A percentile compares a stretch with the other conserved stretches of the same genome.
phyloP scores from a whole-genome alignment of 139 green algal species.

The Coelastrella sp. region DNA sequence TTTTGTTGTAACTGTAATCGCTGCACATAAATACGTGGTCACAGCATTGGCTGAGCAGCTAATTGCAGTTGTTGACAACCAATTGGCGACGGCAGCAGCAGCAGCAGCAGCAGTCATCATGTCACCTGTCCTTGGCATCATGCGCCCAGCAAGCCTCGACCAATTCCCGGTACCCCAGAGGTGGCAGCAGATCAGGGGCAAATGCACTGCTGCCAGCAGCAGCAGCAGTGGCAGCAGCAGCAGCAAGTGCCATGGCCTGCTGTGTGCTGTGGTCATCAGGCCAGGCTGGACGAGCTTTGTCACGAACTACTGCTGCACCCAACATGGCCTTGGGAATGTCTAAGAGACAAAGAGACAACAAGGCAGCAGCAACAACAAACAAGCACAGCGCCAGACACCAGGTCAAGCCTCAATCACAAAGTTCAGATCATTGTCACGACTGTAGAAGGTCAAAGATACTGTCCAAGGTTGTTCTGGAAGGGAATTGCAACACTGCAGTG shows the following conservation, averaged over 20 bases:
- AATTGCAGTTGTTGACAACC: neutral
- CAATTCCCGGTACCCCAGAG: neutral
- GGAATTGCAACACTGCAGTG: no score
- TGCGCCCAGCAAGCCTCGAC: conserved; percentile 35
- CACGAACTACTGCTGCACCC: neutral
- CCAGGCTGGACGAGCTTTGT: neutral
- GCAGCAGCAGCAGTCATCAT: no score
- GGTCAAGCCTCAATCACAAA: no score
- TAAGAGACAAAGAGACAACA: no score
- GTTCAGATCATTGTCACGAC: no score
- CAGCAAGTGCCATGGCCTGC: neutral
- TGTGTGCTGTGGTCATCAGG: neutral
- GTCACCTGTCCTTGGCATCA: conserved; percentile 12
- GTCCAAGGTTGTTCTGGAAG: no score
- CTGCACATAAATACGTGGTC: no score
- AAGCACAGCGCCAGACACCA: no score
- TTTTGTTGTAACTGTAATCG: no score
- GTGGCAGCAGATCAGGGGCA: neutral
- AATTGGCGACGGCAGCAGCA: no score
- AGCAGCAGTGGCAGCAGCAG: neutral
- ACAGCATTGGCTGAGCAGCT: neutral
- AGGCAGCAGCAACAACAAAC: no score
- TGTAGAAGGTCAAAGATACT: no score
- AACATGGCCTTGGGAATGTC: conserved; percentile 1
- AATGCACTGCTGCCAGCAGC: neutral